phyloP scores from a whole-genome alignment of 805 yeast genomes.

The Suhomyces pyralidae region DNA sequence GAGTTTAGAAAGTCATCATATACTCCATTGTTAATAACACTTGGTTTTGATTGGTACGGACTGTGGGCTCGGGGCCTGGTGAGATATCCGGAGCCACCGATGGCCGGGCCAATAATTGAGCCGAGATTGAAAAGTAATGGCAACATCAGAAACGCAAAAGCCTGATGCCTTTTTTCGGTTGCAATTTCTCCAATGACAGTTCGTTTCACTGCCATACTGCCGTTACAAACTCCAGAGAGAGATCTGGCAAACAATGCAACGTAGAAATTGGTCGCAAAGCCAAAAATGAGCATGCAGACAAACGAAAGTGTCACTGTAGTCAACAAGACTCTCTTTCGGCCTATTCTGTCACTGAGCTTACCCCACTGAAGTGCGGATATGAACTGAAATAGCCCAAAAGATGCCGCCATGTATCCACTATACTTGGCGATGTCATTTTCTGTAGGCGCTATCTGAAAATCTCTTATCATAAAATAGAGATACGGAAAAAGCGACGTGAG shows the following conservation, averaged over 20 bases:
- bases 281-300: conserved; percentile 24
- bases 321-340: conserved; percentile 27
- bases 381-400: conserved; percentile 23
- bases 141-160: conserved; percentile 27
- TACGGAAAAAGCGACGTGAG: conserved; percentile 14
- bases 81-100: conserved; percentile 29
- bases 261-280: conserved; percentile 27
- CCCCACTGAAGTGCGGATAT: conserved; percentile 29
- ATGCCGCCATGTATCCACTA: conserved; percentile 20
- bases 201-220: conserved; percentile 30
- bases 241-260: conserved; percentile 28
- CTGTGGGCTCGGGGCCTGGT: conserved; percentile 20
- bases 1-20: conserved; percentile 26
- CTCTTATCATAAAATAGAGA: conserved; percentile 15
- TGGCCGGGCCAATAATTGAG: conserved; percentile 29
- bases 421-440: conserved; percentile 20
- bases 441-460: conserved; percentile 17
- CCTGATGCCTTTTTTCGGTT: conserved; percentile 21
- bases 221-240: conserved; percentile 27
- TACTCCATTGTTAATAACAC: neutral
- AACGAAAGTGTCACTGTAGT: conserved; percentile 22
- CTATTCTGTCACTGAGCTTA: conserved; percentile 24
- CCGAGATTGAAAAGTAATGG: conserved; percentile 35
- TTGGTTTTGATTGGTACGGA: conserved; percentile 11
- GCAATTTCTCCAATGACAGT: conserved; percentile 33